Evolutionary conservation across 148 eudicot species (phyloP), one percentile per base, ranked within the genome.

Genomic region (Camellia lanceoleosa): DNA sequence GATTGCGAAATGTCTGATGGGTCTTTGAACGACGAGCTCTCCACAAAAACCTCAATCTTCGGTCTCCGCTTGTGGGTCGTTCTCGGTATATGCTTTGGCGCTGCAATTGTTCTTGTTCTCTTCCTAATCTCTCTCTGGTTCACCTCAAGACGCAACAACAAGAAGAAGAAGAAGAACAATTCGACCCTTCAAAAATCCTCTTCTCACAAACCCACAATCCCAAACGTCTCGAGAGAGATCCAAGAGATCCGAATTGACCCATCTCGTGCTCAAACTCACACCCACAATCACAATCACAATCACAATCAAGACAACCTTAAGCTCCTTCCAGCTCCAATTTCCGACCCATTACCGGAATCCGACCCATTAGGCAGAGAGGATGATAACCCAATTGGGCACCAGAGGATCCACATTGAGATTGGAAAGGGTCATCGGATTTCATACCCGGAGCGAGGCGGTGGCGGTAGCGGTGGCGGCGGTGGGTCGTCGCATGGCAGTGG

Each of bases 21-120:
- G 62, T 89, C 87, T 64, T 80, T 91, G 14, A 87, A 87, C 85
- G 87, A 87, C 19, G 80, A 87, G 68, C 91, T 93, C 74, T 91
- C 94, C 0, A 88, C 82, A 52, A 69, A 55, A 7, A 91, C 95
- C 73, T 88, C 92, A 69, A 89, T 93, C 54, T 90, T 93, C 77
- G 92, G 92, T 5, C 74, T 93, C 2, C 89, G 89, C 23, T 78
- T 93, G 16, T 90, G 95, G 94, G 90, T 92, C 7, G 90, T 93
- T 3, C 44, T 91, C 10, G 95, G 98, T 1, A 90, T 93, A 8
- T 83, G 87, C 38, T 86, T 90, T 44, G 95, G 95, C 3, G 95
- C 91, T 10, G 85, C 76, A 2, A 83, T 93, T 46, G 95, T 91
- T 49, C 61, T 91, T 38, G 19, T 89, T 7, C 82, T 93, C 47